Conservation (phyloP, 2,329 filamentous ascomycete genomes). For the Raffaelea arxii region DNA sequence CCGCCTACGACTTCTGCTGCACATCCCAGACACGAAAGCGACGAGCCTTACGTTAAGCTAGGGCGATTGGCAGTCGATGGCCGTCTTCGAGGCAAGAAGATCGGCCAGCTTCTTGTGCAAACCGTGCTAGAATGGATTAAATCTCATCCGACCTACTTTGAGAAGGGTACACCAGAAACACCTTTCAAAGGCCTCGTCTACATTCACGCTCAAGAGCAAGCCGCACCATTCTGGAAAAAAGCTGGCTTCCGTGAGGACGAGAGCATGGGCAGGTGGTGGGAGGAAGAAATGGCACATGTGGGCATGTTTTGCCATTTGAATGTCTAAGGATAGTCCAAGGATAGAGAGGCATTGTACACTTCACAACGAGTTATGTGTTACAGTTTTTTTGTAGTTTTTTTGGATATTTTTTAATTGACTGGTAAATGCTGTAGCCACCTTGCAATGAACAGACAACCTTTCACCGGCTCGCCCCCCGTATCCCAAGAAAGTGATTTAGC, state of each 20-base stretch:
- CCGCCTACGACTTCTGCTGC: conserved; percentile 2
- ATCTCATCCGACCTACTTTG: conserved; percentile 47
- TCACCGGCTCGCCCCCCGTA: too few relatives aligned
- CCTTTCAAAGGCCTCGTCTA: conserved; percentile 68
- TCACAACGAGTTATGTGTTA: not conserved
- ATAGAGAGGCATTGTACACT: not conserved
- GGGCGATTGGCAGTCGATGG: conserved; percentile 64
- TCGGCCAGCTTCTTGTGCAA: conserved; percentile 58
- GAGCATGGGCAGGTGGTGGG: conserved; percentile 65
- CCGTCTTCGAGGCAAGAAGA: conserved; percentile 53
- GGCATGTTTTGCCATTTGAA: conserved; percentile 62
- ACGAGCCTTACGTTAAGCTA: conserved; percentile 73
- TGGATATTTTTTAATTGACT: not conserved
- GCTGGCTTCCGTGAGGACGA: conserved; percentile 69
- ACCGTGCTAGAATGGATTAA: conserved; percentile 59
- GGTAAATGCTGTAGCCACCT: too few relatives aligned
- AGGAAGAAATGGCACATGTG: conserved; percentile 77
- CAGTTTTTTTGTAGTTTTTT: conserved; percentile 10
- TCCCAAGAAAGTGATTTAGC: too few relatives aligned
- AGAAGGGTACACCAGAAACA: conserved; percentile 33
- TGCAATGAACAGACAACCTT: too few relatives aligned
- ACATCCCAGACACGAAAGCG: conserved; percentile 37
- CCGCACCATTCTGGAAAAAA: conserved; percentile 55
- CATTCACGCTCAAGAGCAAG: conserved; percentile 65
- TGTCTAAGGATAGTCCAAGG: not conserved